Evolutionary conservation across 2,329 filamentous ascomycete species (phyloP), one percentile per base, ranked within the genome.

Genomic region (Chaetothyriales sp.): DNA sequence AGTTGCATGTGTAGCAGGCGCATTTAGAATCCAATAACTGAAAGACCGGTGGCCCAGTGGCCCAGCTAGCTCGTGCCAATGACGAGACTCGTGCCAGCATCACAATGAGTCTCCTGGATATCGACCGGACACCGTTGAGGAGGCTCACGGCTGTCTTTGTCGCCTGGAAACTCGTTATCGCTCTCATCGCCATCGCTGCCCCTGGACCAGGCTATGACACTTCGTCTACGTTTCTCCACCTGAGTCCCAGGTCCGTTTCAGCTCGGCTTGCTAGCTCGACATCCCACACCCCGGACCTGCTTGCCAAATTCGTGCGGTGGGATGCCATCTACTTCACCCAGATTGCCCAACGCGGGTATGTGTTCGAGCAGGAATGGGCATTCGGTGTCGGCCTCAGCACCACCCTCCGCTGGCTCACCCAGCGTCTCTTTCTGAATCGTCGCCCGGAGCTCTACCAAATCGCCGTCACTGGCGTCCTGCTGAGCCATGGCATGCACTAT

Each of bases 401-500:
- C 15, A 40, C 44, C 5, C 43, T 56, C 29, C 53, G 46, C 10
- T 54, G 50, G 54, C 60, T 25, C 25, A 33, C 37, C 7, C 54
- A 51, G 66, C 62, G 61, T 46, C 57, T 66, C 52, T 48, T 52
- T 53, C 46, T 54, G 44, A 44, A 60, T 59, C 28, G 56, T 53
- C n/a, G 22, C 18, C 44, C 44, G 7, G 8, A 20, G n/a, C 18
- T 28, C 3, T 46, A 33, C 20, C 46, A 47, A 33, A 25, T 47
- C 28, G 18, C 46, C 9, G 49, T 82, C 15, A 69, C 83, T 20
- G 87, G 80, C 37, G 75, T 92, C 45, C 61, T 71, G 22, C 64
- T 94, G 33, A 82, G 88, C 28, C 84, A 89, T 64, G 48, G 76
- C n/a, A 78, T 82, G 4, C 92, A 98, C 68, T 74, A 89, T 13